A percentile compares a stretch with the other conserved stretches of the same genome.
These are phyloP conservation scores for Lathyrus sativus DNA, from an alignment of 306 rosid species.

Conservation along the genomic window DNA sequence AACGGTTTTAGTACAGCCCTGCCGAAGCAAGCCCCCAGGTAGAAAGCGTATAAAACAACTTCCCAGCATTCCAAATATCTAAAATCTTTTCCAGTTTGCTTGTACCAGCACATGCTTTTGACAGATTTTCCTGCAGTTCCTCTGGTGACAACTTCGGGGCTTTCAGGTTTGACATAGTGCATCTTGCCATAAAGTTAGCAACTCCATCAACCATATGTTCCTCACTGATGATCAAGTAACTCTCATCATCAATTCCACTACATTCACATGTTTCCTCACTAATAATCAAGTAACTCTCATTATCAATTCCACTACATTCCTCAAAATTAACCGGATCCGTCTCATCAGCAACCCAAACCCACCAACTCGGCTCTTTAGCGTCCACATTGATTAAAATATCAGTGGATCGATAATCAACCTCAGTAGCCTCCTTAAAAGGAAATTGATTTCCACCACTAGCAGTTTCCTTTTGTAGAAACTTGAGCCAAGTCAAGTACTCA, in stretches of 20 bases:
- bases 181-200: conserved; percentile 88
- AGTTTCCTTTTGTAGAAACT: conserved; percentile 56
- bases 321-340: conserved; percentile 61
- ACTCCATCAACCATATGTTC: conserved; percentile 95
- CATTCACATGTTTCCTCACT: too few species aligned
- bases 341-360: conserved; percentile 94
- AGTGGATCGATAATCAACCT: conserved; percentile 62
- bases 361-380: conserved; percentile 78
- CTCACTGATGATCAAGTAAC: conserved; percentile 72
- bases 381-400: conserved; percentile 76
- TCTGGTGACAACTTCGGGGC: conserved; percentile 77
- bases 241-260: conserved; percentile 86
- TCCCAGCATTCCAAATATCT: conserved; percentile 86
- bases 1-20: conserved; percentile 79
- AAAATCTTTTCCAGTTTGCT: conserved; percentile 69
- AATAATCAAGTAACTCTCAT: too few species aligned
- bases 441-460: conserved; percentile 58
- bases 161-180: conserved; percentile 81
- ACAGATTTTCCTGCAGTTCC: conserved; percentile 74
- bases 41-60: conserved; percentile 72
- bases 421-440: conserved; percentile 85
- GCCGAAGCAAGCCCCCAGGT: conserved; percentile 97
- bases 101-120: conserved; percentile 65
- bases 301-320: too few species aligned
- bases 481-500: conserved; percentile 63